phyloP scores from a whole-genome alignment of 2,329 filamentous ascomycete species.

The Daldinia sp. region DNA sequence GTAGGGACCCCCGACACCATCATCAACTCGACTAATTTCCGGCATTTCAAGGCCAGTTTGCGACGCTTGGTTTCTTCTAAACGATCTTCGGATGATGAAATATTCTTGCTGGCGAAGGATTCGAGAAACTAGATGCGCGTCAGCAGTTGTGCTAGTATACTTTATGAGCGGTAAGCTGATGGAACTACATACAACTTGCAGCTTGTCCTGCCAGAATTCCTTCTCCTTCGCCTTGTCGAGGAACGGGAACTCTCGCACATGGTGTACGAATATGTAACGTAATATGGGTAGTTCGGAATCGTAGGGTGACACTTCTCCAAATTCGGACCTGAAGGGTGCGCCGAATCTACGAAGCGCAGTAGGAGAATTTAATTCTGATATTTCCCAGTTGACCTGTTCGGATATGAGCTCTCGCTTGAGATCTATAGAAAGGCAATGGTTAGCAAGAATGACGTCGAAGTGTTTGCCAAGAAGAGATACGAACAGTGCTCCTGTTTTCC shows the following conservation, averaged over 20 bases:
- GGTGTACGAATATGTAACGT: conserved; percentile 96
- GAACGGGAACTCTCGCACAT: conserved; percentile 97
- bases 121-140: conserved; percentile 78
- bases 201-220: conserved; percentile 99
- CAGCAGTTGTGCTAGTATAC: conserved; percentile 13
- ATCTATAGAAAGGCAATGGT: conserved; percentile 62
- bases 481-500: conserved; percentile 98
- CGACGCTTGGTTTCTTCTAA: conserved; percentile 94
- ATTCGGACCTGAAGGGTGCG: conserved; percentile 91
- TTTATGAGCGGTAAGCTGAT: background rate
- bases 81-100: conserved; percentile 95
- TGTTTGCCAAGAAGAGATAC: conserved; percentile 44
- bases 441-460: conserved; percentile 22
- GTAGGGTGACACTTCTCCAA: conserved; percentile 89
- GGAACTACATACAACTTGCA: conserved; percentile 78
- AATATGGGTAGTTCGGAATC: conserved; percentile 94
- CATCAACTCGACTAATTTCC: conserved; percentile 98
- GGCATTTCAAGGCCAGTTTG: conserved; percentile 90
- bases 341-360: conserved; percentile 95
- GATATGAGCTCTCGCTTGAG: conserved; percentile 95
- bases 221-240: conserved; percentile 96
- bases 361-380: conserved; percentile 90
- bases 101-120: conserved; percentile 95
- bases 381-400: conserved; percentile 88
- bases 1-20: conserved; percentile 98